Evolutionary conservation across 176 grass and related monocot species (phyloP).

Genomic region (Elaeis guineensis): DNA sequence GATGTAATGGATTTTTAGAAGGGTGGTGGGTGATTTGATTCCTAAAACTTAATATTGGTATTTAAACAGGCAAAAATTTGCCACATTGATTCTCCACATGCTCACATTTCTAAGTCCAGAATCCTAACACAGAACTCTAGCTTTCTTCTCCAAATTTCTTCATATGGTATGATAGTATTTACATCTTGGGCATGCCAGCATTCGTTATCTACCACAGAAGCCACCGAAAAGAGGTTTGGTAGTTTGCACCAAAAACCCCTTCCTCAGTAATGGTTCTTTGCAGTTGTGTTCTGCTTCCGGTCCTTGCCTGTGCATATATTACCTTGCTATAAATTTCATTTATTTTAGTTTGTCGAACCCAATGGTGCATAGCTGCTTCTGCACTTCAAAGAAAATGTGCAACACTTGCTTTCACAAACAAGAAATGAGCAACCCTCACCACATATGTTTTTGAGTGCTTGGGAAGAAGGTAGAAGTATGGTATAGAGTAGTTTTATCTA

Average conservation of each 20-base stretch:
- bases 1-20: too few species aligned
- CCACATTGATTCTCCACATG: neutral
- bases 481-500: too few species aligned
- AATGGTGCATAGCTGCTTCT: slow-evolving; percentile 71
- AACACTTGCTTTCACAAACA: slow-evolving; percentile 45
- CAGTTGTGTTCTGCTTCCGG: too few species aligned
- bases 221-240: slow-evolving; percentile 46
- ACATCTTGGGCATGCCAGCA: slow-evolving; percentile 50
- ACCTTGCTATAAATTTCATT: neutral
- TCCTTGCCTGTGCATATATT: too few species aligned
- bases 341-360: slow-evolving; percentile 52
- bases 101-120: too few species aligned
- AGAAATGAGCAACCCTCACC: slow-evolving; percentile 68
- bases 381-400: slow-evolving; percentile 66
- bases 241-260: neutral
- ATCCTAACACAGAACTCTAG: too few species aligned
- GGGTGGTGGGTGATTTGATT: too few species aligned
- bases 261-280: too few species aligned
- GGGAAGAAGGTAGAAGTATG: too few species aligned
- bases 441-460: too few species aligned
- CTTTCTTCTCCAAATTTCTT: slow-evolving; percentile 13
- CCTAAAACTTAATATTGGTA: too few species aligned
- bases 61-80: too few species aligned
- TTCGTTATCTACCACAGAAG: slow-evolving; percentile 32
- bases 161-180: slow-evolving; percentile 49